Percentiles rank a stretch among this genome's conserved stretches.
phyloP scores from a whole-genome alignment of 768 basidiomycete species.

The Multifurca ochricompacta region DNA sequence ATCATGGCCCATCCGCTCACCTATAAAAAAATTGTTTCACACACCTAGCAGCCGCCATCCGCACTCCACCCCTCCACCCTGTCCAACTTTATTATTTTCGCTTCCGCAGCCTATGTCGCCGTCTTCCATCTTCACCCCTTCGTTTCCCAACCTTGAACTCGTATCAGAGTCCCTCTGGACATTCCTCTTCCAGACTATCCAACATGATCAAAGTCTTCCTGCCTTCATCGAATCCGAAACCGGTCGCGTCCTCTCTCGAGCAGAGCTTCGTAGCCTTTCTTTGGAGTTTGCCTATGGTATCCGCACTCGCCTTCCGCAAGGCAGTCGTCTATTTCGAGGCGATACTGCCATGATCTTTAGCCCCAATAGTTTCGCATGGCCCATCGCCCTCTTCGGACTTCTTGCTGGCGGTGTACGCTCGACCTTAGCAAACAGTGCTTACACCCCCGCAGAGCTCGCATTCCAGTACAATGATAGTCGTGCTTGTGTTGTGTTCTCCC shows the following conservation, averaged over 20 bases:
- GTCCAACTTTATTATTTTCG: no score
- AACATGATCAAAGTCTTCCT: constrained; percentile 22
- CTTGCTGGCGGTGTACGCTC: constrained; percentile 61
- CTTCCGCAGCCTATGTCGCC: constrained; percentile 19
- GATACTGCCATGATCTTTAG: constrained; percentile 61
- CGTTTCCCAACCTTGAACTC: constrained; percentile 5
- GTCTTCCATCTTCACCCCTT: constrained; percentile 1
- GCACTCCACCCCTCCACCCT: no score
- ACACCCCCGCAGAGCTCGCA: constrained; percentile 58
- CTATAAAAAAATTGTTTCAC: no score
- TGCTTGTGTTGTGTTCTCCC: constrained; percentile 55
- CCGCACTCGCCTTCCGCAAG: constrained; percentile 26
- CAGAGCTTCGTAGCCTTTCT: constrained; percentile 42
- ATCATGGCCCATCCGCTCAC: no score
- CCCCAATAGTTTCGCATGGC: constrained; percentile 56
- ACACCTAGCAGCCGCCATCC: no score
- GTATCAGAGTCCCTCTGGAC: constrained; percentile 22
- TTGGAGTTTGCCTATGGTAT: constrained; percentile 56
- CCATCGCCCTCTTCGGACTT: constrained; percentile 37
- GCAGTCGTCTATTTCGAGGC: constrained; percentile 35
- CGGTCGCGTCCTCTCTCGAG: constrained; percentile 48
- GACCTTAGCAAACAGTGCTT: constrained; percentile 68
- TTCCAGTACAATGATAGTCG: constrained; percentile 65
- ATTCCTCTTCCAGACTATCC: constrained; percentile 9
- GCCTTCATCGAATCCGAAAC: constrained; percentile 65